These are phyloP conservation scores for Camellia japonica DNA, from an alignment of 148 eudicot species.

Conservation along the genomic window DNA sequence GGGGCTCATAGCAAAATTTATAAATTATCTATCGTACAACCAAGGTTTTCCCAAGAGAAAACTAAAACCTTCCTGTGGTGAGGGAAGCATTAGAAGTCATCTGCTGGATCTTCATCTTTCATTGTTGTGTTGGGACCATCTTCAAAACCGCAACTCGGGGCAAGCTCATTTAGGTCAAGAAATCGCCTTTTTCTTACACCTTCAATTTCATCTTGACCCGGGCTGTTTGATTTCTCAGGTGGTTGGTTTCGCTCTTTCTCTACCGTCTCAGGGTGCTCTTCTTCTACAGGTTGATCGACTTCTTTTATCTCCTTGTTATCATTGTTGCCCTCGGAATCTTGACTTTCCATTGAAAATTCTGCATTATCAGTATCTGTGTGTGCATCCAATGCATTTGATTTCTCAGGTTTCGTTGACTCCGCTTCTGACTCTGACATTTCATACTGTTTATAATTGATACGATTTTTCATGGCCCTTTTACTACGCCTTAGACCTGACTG, in stretches of 20 bases:
- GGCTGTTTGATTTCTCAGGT: conserved; percentile 30
- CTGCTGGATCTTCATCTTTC: conserved; percentile 57
- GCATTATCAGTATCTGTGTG: conserved; percentile 44
- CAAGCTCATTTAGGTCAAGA: conserved; percentile 89
- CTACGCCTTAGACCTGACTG: conserved; percentile 80
- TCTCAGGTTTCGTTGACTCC: conserved; percentile 47
- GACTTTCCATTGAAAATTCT: conserved; percentile 53
- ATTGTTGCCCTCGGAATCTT: conserved; percentile 42
- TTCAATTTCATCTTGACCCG: conserved; percentile 40
- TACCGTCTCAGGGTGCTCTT: conserved; percentile 27
- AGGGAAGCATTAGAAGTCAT: conserved; percentile 25
- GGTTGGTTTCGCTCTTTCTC: conserved; percentile 30
- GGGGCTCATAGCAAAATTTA: conserved; percentile 16
- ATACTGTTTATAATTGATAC: conserved; percentile 60
- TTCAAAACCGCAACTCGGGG: conserved; percentile 84
- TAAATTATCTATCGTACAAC: conserved; percentile 17
- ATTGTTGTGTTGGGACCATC: conserved; percentile 59
- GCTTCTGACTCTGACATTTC: conserved; percentile 81
- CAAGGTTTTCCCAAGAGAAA: conserved; percentile 2
- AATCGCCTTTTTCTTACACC: conserved; percentile 48
- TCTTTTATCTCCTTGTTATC: conserved; percentile 31
- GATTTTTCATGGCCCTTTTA: conserved; percentile 71
- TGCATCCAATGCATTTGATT: conserved; percentile 38
- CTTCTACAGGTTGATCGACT: conserved; percentile 32
- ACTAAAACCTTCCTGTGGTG: background rate